phyloP scores from a whole-genome alignment of 495 filamentous ascomycete genomes.

The Hypoxylon rickii region DNA sequence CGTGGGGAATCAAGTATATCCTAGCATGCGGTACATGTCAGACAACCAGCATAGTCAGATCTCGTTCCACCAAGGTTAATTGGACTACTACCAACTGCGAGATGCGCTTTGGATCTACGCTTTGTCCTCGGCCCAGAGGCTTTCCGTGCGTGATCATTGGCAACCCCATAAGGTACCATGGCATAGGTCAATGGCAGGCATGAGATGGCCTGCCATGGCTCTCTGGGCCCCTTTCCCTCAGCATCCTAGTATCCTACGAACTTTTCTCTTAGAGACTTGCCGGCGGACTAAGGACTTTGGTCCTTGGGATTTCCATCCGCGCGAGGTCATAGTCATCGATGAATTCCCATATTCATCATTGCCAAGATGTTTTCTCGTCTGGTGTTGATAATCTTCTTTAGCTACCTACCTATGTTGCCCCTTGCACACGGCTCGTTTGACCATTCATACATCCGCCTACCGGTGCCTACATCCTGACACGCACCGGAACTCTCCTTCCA shows the following conservation, averaged over 20 bases:
- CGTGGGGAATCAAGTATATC: conserved; percentile 14
- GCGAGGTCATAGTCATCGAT: conserved; percentile 12
- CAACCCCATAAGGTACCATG: conserved; percentile 17
- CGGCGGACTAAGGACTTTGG: conserved; percentile 12
- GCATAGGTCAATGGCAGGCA: conserved; percentile 15
- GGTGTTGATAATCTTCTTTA: conserved; percentile 17
- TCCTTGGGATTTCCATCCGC: conserved; percentile 6
- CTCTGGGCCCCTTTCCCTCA: conserved; percentile 1
- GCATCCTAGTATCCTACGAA: conserved; percentile 9
- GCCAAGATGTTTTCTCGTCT: conserved; percentile 29
- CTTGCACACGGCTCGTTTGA: conserved; percentile 46
- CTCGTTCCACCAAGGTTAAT: conserved; percentile 22
- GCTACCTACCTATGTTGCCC: conserved; percentile 14
- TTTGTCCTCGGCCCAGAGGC: conserved; percentile 37
- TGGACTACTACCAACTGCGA: conserved; percentile 21
- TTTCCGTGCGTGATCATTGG: conserved; percentile 45
- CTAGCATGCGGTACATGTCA: conserved; percentile 20
- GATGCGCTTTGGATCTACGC: conserved; percentile 25
- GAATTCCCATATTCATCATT: conserved; percentile 18
- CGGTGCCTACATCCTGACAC: conserved; percentile 50
- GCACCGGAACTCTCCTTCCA: conserved; percentile 48
- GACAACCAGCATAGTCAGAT: conserved; percentile 22
- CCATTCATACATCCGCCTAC: conserved; percentile 40
- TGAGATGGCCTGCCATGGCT: conserved; percentile 22
- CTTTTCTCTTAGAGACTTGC: no score